Evolutionary conservation across 169 alveolate species (phyloP), one percentile per base, ranked within the genome.

Genomic region (Cryptosporidium baileyi): DNA sequence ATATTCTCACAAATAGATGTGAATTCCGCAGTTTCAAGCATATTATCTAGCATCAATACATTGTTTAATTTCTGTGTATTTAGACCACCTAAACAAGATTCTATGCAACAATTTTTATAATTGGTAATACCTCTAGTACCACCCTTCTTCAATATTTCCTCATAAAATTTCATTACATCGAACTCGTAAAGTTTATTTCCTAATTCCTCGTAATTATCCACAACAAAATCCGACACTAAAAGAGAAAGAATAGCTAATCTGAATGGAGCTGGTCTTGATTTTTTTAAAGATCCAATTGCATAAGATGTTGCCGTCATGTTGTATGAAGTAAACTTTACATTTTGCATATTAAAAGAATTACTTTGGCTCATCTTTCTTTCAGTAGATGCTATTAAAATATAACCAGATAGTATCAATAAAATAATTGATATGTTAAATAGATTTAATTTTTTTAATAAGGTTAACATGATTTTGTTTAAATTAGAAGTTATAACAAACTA

Each of bases 261-360:
- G 36, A 74, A 52, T 13, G 82, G 82, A 36, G 67, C 82, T n/a
- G 82, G 82, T 19, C 40, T 30, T 2, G 82, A 74, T 28, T 5
- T 38, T 32, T 41, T 54, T n/a, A 30, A 38, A 9, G 54, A 44
- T 17, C 47, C 63, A 24, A 62, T 34, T 49, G 60, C 34, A 47
- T 74, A 54, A 24, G 82, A 74, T 11, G n/a, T n/a, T n/a, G n/a
- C n/a, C n/a, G n/a, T n/a, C n/a, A n/a, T n/a, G n/a, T n/a, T n/a
- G n/a, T n/a, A n/a, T n/a, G n/a, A n/a, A n/a, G n/a, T n/a, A n/a
- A n/a, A n/a, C n/a, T n/a, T n/a, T n/a, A n/a, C n/a, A n/a, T n/a
- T n/a, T n/a, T n/a, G n/a, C n/a, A n/a, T n/a, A n/a, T n/a, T n/a
- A n/a, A n/a, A n/a, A n/a, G n/a, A n/a, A n/a, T n/a, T n/a, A n/a